Evolutionary conservation across 2,329 filamentous ascomycete species (phyloP), one percentile per base, ranked within the genome.

Genomic region (Diaporthe sp.): DNA sequence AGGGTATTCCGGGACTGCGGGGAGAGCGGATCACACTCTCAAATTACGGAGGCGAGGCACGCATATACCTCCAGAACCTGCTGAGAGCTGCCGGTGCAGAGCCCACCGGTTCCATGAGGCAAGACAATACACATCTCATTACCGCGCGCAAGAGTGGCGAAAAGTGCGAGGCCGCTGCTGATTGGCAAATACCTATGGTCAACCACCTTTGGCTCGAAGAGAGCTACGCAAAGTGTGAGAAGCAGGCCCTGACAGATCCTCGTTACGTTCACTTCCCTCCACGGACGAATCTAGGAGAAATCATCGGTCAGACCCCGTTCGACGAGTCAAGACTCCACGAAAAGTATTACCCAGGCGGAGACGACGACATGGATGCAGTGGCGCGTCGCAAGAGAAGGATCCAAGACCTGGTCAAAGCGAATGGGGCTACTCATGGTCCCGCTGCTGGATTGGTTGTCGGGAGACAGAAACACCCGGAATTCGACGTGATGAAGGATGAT

Each of bases 191-290:
- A 72, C 87, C 95, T 73, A 93, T 98, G 79, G 87, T 98, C 79
- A 99, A 98, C 82, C 97, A 99, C 82, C 88, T 99, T 0, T 99
- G 97, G 97, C 89, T 99, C 60, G 97, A 99, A 83, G 97, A 99
- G 81, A 97, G 95, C 83, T 99, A 98, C 81, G 95, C 96, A 2
- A 95, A 94, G 81, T 98, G 95, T 86, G 89, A 94, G 80, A 86
- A 93, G 74, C 93, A 95, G 81, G 90, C 91, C 0, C 85, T 96
- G 30, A 93, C 93, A 5, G 90, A 94, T 69, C 87, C 89, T 12
- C 92, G 93, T 77, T 99, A 97, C 81, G 95, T 90, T 0, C 92
- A 95, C 81, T 99, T 98, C 78, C 97, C 97, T 22, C 89, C 90
- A 15, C 90, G 95, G 73, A 98, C 96, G 2, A 98, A 99, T 81